These are phyloP conservation scores for Paraphysoderma sedebokerense DNA, from an alignment of 371 early-diverging fungal genomes.

Conservation along the genomic window DNA sequence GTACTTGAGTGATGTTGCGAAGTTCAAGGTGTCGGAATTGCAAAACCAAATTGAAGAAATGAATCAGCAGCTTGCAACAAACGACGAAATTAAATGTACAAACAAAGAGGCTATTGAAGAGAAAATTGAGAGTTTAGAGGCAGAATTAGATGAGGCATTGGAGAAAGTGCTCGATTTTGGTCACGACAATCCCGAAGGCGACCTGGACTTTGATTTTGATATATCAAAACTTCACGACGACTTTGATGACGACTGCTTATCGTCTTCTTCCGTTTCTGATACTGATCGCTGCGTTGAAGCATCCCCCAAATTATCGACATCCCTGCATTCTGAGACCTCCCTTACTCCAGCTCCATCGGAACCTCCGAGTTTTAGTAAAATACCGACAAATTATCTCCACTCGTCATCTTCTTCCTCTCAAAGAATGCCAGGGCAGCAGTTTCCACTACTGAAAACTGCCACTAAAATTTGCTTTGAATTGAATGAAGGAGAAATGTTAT, in stretches of 20 bases:
- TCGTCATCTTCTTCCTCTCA: not conserved
- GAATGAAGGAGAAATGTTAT: constrained; percentile 17
- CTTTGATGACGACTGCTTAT: not conserved
- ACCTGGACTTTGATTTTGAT: not conserved
- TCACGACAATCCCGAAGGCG: not conserved
- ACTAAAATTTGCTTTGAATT: constrained; percentile 7
- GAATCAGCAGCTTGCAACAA: not conserved
- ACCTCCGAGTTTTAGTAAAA: constrained; percentile 16
- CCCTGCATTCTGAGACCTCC: not conserved
- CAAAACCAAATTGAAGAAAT: not conserved
- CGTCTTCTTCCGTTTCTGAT: not conserved
- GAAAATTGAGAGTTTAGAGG: not conserved
- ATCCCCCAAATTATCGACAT: not conserved
- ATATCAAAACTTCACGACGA: not conserved
- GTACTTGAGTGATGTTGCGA: constrained; percentile 10
- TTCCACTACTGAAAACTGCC: not conserved
- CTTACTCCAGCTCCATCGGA: not conserved
- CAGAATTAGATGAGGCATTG: not conserved
- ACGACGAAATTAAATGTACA: not conserved
- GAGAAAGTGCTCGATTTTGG: not conserved
- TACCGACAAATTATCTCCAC: too few species aligned
- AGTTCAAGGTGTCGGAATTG: constrained; percentile 7
- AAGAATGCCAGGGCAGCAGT: not conserved
- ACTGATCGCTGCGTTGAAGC: not conserved
- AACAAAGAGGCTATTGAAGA: not conserved